These are phyloP conservation scores for Penicillium canescens DNA, from an alignment of 495 filamentous ascomycete genomes.

Conservation along the genomic window DNA sequence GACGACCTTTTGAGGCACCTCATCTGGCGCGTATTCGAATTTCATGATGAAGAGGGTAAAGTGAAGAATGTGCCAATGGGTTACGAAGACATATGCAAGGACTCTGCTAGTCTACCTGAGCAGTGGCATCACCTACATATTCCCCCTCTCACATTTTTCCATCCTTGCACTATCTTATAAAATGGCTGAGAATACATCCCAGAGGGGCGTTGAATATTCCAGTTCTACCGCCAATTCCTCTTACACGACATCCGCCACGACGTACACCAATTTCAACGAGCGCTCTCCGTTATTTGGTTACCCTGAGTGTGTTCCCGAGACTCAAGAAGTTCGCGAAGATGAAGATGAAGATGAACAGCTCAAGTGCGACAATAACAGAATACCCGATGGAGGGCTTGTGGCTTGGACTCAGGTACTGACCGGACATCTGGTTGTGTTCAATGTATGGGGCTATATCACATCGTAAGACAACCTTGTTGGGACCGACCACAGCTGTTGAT, in stretches of 20 bases:
- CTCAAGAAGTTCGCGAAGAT: no score
- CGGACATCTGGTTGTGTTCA: constrained; percentile 57
- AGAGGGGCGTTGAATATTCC: neutral
- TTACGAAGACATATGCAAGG: no score
- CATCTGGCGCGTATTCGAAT: constrained; percentile 5
- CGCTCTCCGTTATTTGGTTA: neutral
- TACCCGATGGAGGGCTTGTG: constrained; percentile 41
- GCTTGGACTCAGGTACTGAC: constrained; percentile 61
- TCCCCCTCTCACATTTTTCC: no score
- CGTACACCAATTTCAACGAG: neutral
- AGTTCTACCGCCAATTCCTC: neutral
- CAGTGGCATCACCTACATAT: no score
- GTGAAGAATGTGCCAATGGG: no score
- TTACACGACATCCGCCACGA: neutral
- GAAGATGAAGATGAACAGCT: neutral
- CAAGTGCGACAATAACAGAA: constrained; percentile 1
- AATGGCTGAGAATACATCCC: neutral
- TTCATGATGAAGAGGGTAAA: neutral
- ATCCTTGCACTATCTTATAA: no score
- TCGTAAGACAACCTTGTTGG: constrained; percentile 1
- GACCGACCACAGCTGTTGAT: neutral
- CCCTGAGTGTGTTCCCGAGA: neutral
- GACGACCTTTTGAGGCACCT: neutral
- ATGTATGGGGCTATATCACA: constrained; percentile 65
- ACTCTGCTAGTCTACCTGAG: no score